A percentile compares a stretch with the other conserved stretches of the same genome.
Conservation (phyloP, 768 basidiomycete genomes). For the Clitopilus hobsonii region DNA sequence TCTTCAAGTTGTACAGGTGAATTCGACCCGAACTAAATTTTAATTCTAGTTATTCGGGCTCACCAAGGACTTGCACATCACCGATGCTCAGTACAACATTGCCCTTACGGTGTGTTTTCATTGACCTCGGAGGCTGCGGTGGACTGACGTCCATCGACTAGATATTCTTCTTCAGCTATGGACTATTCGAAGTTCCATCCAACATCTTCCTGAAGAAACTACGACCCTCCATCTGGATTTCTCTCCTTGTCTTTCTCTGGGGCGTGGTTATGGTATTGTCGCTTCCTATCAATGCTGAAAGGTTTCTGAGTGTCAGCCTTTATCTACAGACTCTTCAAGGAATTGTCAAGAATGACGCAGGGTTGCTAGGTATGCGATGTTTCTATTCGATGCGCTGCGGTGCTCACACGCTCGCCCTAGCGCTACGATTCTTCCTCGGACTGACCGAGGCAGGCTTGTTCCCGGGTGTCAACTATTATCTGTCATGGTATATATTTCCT, state of each 20-base stretch:
- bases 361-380: conserved; percentile 51
- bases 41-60: conserved; percentile 56
- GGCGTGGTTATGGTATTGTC: conserved; percentile 51
- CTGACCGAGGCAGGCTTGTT: conserved; percentile 36
- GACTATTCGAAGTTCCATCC: conserved; percentile 74
- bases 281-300: neutral
- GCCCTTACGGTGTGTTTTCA: conserved; percentile 37
- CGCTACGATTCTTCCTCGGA: conserved; percentile 47
- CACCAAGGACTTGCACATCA: conserved; percentile 45
- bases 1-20: neutral
- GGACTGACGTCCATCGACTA: neutral
- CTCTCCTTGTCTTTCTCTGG: conserved; percentile 68
- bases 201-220: conserved; percentile 70
- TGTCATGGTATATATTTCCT: conserved; percentile 56
- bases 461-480: conserved; percentile 56
- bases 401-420: conserved; percentile 29
- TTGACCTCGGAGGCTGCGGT: neutral
- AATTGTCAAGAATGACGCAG: conserved; percentile 61
- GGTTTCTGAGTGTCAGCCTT: no score
- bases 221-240: conserved; percentile 75
- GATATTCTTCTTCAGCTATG: conserved; percentile 60
- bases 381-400: conserved; percentile 18
- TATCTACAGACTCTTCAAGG: conserved; percentile 35
- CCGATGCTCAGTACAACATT: conserved; percentile 42
- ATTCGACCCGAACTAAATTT: no score